Base-by-base conservation (phyloP, 148 eudicot genomes). In the Camellia lanceoleosa region DNA sequence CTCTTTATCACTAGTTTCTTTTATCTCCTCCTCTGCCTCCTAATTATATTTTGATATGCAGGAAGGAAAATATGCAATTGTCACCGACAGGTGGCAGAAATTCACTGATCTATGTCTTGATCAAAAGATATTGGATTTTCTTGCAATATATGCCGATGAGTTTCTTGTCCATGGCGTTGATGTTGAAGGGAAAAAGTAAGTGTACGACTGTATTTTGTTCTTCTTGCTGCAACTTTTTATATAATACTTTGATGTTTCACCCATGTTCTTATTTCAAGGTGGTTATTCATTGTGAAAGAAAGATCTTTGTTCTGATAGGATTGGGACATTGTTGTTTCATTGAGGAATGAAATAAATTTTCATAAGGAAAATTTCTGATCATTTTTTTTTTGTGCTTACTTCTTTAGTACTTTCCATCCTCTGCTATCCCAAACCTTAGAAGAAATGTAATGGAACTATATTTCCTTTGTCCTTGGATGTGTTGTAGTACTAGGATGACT, bases 1-100 rank as follows among this genome's bases (percentile, higher is more conserved):
- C 46, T 66, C 59, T 74, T 30, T 30, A 30, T 30, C 16, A 16
- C 14, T 74, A 7, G 18, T n/a, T n/a, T 46, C 58, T 46, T 64
- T 64, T 8, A 41, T 43, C 41, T 43, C 52, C 41, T 23, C 44
- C 75, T 49, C 14, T 16, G 49, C 16, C 82, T 69, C 23, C 10
- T 62, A 61, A 61, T 61, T 79, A 1, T 79, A 62, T 4, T 8
- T 43, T 54, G 43, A 82, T 76, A 49, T 87, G 80, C 90, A 96
- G 99, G 93, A 91, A 5, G 98, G 91, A 74, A 87, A 79, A 82
- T 96, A 96, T 85, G 94, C 92, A 42, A 89, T 96, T 79, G 99
- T 96, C 41, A 96, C 99, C 15, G 99, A 96, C 77, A 89, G 99
- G 85, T 96, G 99, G 99, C 99, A 96, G 91, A 93, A 93, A 87